phyloP scores from a whole-genome alignment of 495 filamentous ascomycete species.

The Aspergillus nidulans region DNA sequence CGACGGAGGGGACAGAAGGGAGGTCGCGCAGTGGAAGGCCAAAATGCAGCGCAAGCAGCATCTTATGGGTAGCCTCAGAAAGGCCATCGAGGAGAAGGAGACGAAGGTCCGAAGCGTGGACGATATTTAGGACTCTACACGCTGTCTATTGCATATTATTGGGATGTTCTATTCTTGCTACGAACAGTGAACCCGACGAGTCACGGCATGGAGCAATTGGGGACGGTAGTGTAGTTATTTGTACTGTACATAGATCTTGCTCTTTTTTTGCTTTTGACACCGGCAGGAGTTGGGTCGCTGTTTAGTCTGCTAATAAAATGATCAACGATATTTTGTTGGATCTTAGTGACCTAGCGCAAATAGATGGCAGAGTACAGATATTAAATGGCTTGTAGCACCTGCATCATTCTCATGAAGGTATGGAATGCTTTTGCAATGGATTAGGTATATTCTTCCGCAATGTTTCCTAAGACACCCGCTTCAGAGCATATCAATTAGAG shows the following conservation, averaged over 20 bases:
- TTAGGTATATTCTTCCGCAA: no score
- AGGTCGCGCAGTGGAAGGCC: conserved; percentile 54
- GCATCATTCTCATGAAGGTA: no score
- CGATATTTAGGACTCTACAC: conserved; percentile 25
- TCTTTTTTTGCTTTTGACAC: conserved; percentile 6
- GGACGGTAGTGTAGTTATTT: conserved; percentile 10
- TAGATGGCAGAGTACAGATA: no score
- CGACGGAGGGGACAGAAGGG: conserved; percentile 44
- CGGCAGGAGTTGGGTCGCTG: not conserved
- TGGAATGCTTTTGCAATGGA: no score
- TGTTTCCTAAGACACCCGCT: no score
- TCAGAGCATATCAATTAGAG: no score
- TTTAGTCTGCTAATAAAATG: conserved; percentile 2
- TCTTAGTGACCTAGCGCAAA: not conserved
- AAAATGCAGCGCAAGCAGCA: conserved; percentile 52
- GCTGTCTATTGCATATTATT: conserved; percentile 7
- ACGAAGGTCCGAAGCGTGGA: conserved; percentile 33
- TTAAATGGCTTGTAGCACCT: no score
- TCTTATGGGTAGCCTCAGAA: conserved; percentile 43
- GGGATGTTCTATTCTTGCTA: conserved; percentile 5
- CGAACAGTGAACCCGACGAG: conserved; percentile 16
- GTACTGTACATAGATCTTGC: conserved; percentile 23
- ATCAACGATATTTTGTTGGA: not conserved
- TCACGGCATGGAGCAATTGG: conserved; percentile 16
- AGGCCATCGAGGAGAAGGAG: conserved; percentile 36